Evolutionary conservation across 2,329 filamentous ascomycete genomes (phyloP).

Genomic region (Diaporthe sp.): DNA sequence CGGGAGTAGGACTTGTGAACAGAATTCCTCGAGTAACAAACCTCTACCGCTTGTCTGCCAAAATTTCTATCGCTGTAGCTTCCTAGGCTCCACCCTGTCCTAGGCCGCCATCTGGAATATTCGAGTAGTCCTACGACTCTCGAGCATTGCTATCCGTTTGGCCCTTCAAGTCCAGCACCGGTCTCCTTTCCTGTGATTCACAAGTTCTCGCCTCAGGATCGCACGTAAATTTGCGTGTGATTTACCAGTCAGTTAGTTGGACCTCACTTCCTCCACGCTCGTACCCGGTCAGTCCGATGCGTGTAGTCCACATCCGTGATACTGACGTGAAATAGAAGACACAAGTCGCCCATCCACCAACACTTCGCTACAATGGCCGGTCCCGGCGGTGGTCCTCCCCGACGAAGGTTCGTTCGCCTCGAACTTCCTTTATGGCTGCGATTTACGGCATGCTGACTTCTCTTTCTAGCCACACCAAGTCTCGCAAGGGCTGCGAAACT

Average conservation of each 20-base stretch:
- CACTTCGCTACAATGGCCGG: conserved; percentile 78
- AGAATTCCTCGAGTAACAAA: conserved; percentile 22
- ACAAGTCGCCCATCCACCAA: neutral
- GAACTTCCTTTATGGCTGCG: conserved; percentile 11
- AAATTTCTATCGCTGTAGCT: conserved; percentile 23
- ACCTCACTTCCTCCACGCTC: neutral
- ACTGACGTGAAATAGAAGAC: conserved; percentile 1
- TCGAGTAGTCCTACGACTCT: conserved; percentile 19
- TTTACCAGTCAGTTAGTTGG: conserved; percentile 42
- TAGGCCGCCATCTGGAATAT: conserved; percentile 43
- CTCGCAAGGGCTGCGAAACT: conserved; percentile 96
- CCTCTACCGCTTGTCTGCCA: conserved; percentile 19
- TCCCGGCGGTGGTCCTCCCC: conserved; percentile 92
- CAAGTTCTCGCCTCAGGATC: conserved; percentile 27
- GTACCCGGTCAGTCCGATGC: neutral
- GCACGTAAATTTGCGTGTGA: conserved; percentile 35
- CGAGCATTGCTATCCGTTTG: conserved; percentile 41
- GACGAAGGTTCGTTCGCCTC: conserved; percentile 66
- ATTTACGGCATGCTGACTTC: conserved; percentile 42
- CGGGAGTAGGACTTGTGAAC: conserved; percentile 37
- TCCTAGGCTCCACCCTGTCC: conserved; percentile 39
- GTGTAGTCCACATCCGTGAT: neutral
- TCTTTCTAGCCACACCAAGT: conserved; percentile 89
- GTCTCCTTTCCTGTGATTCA: neutral
- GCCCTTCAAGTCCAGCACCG: neutral